phyloP scores from a whole-genome alignment of 1,139 yeast species.

The Kodamaea sp. region DNA sequence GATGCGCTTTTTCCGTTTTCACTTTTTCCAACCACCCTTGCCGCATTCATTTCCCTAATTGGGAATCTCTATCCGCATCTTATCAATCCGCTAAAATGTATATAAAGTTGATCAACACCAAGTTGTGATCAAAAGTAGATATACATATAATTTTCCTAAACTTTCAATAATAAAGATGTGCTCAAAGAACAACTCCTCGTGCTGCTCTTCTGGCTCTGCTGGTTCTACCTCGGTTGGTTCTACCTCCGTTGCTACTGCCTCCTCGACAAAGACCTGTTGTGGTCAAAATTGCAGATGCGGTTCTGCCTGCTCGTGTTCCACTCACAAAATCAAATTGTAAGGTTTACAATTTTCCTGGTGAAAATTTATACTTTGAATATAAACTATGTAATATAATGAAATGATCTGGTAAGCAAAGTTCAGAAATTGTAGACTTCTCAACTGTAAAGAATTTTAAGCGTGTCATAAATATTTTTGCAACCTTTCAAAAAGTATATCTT shows the following conservation, averaged over 20 bases:
- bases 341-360: neutral
- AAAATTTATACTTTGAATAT: neutral
- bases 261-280: slow-evolving; percentile 26
- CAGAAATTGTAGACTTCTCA: too few species aligned
- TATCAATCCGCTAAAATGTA: too few species aligned
- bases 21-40: too few species aligned
- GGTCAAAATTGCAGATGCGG: slow-evolving; percentile 45
- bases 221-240: slow-evolving; percentile 7
- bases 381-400: too few species aligned
- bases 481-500: neutral
- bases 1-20: too few species aligned
- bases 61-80: slow-evolving; percentile 2
- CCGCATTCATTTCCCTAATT: neutral
- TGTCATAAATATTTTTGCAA: neutral
- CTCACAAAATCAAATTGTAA: slow-evolving; percentile 40
- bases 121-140: too few species aligned
- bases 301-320: slow-evolving; percentile 35
- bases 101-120: too few species aligned
- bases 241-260: slow-evolving; percentile 14
- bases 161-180: too few species aligned
- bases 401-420: too few species aligned
- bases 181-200: slow-evolving; percentile 1
- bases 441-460: too few species aligned
- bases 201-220: slow-evolving; percentile 5
- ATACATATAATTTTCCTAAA: too few species aligned